Evolutionary conservation across 495 filamentous ascomycete species (phyloP).

Genomic region (Usnea hakonensis): DNA sequence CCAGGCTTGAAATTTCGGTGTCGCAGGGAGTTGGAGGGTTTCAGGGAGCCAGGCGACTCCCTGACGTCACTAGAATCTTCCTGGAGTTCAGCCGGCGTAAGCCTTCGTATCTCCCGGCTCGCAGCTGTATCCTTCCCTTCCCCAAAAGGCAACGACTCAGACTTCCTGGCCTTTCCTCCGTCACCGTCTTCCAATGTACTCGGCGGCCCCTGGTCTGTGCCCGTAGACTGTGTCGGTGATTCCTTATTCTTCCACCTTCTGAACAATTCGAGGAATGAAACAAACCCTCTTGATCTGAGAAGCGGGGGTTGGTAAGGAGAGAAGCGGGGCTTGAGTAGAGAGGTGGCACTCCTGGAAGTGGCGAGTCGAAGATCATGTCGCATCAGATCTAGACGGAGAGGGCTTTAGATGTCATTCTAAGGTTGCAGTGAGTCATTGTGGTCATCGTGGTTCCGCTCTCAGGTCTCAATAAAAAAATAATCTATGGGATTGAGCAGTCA

Average conservation of each 20-base stretch:
- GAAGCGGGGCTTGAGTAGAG: not conserved
- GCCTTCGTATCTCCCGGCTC: not conserved
- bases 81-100: not conserved
- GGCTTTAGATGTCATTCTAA: not conserved
- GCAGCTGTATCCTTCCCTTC: not conserved
- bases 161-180: not conserved
- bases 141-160: not conserved
- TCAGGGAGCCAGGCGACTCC: not conserved
- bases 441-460: not conserved
- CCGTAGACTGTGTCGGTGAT: not conserved
- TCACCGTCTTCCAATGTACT: not conserved
- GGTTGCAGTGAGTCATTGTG: not conserved
- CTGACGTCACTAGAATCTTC: not conserved
- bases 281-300: not conserved
- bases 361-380: conserved; percentile 4
- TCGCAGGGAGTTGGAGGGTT: no score
- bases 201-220: not conserved
- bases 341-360: not conserved
- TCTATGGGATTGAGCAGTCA: no score
- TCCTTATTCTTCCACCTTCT: not conserved
- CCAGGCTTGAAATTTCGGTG: no score
- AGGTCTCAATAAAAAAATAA: no score
- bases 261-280: not conserved
- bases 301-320: not conserved
- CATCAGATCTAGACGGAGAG: not conserved